Evolutionary conservation across 2,329 filamentous ascomycete genomes (phyloP).

Genomic region (Aspergillus jensenii): DNA sequence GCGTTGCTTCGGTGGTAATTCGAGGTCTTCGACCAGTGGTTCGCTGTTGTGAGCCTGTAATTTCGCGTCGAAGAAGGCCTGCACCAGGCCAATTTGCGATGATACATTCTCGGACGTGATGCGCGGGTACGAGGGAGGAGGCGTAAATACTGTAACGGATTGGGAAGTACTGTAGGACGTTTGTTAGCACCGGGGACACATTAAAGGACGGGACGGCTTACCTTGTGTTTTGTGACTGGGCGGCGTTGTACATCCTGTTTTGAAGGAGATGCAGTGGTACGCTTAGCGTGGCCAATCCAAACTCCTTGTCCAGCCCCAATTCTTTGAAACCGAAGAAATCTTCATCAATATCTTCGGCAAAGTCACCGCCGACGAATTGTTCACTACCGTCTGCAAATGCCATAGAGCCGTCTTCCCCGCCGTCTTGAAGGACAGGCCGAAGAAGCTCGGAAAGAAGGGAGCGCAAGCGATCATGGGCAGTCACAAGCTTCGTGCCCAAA

Average conservation of each 20-base stretch:
- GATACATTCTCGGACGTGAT: constrained; percentile 77
- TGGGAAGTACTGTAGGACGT: constrained; percentile 29
- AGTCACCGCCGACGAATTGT: constrained; percentile 94
- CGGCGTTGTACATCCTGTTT: constrained; percentile 81
- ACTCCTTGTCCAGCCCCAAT: constrained; percentile 85
- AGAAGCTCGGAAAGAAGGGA: constrained; percentile 88
- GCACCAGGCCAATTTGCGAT: constrained; percentile 80
- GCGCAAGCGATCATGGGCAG: constrained; percentile 94
- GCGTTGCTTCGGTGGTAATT: constrained; percentile 88
- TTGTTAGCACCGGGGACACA: constrained; percentile 13
- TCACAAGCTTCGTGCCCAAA: constrained; percentile 71
- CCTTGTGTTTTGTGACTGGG: constrained; percentile 71
- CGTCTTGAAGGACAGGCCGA: constrained; percentile 81
- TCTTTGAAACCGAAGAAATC: constrained; percentile 99
- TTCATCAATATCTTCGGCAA: constrained; percentile 95
- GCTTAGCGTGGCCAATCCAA: constrained; percentile 81
- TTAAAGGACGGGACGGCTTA: constrained; percentile 32
- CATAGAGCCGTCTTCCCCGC: constrained; percentile 77
- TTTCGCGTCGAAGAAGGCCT: constrained; percentile 88
- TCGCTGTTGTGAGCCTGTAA: constrained; percentile 80
- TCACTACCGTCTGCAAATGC: constrained; percentile 97
- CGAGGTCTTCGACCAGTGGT: constrained; percentile 88
- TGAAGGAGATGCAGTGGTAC: constrained; percentile 94
- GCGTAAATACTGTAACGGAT: constrained; percentile 60
- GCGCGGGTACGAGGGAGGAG: constrained; percentile 69